Evolutionary conservation across 768 basidiomycete genomes (phyloP), one percentile per base, ranked within the genome.

Genomic region (Boletus subparvulus): DNA sequence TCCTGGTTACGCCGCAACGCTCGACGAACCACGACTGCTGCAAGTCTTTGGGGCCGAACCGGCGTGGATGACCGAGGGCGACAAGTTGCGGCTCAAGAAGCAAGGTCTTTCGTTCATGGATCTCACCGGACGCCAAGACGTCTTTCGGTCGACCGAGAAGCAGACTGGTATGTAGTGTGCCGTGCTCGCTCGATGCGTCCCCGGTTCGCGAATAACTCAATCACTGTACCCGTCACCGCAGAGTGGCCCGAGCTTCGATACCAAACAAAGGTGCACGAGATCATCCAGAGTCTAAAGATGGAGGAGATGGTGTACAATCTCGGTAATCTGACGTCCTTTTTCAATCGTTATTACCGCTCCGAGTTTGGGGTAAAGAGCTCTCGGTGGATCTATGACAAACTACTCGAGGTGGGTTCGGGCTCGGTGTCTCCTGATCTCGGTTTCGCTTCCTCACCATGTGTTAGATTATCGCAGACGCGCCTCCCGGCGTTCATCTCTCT

Each of bases 331-430:
- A 44, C 43, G 24, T 44, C 43, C 16, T 44, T 44, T 42, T 42
- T 17, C 17, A 48, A 47, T 17, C 40, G 47, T 7, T 44, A 44
- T 14, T 44, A 44, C 26, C 14, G 43, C 43, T 44, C 43, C 26
- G 43, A 72, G 9, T 72, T 72, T 47, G 78, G 79, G 42, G 69
- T 69, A n/a, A 55, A 67, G 46, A 77, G 77, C 33, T 76, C 75
- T 52, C 66, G 56, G 9, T 80, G 69, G 69, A 78, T 80, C 45
- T 58, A 72, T 36, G 65, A 67, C 60, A 60, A 44, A 50, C 32
- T 61, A 9, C 19, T 56, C 39, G 41, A 51, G 21, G 62, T 56
- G 35, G 33, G 33, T 33, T 11, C 4, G 33, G 33, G 33, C 33
- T 9, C 30, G 6, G 30, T 8, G 30, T 30, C 30, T 30, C 30